Base-by-base conservation (phyloP, 2,329 filamentous ascomycete species). In the Aureobasidium sp. region DNA sequence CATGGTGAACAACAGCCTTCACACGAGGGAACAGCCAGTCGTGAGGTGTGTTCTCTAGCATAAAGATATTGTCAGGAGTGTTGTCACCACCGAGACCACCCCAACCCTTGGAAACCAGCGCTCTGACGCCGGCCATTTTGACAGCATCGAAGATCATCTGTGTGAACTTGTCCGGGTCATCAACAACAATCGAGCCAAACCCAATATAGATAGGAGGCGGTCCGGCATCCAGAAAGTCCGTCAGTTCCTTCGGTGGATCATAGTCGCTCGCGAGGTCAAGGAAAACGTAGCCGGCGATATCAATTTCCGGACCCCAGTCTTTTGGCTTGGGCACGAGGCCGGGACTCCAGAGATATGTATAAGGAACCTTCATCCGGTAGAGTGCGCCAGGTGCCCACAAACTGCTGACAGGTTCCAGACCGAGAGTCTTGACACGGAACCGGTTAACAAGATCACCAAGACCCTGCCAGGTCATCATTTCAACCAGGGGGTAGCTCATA, bases 401-500 rank as follows among this genome's bases (percentile, higher is more conserved):
- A 0, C 86, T 89, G 39, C 86, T 89, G 1, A 93, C 84, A 0
- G 88, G 87, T 66, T 92, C 89, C 0, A 93, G 75, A 1, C 82
- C 83, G 0, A 93, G 76, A 0, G 85, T 89, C 61, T 86, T 84
- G 5, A 84, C 79, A 51, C 90, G 81, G 67, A 92, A 91, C 32
- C 84, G 78, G 69, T 93, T 93, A 66, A 93, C 83, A 32, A 93
- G 76, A 71, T 92, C 89, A 2, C 89, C 89, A 0, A 93, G 79
- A 0, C 81, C 79, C 67, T 80, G 79, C 79, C 79, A 81, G 20
- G 78, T 81, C 78, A 93, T 90, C 84, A 90, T 87, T 71, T 93
- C 89, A 1, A 93, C 88, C 39, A 93, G 75, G 0, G 88, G 86
- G 70, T 92, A 94, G 1, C 84, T 88, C 71, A 93, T 90, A 70